Percentiles rank a stretch among this genome's conserved stretches.
Conservation (phyloP, 2,329 filamentous ascomycete genomes). For the Pestalotiopsis sp. region DNA sequence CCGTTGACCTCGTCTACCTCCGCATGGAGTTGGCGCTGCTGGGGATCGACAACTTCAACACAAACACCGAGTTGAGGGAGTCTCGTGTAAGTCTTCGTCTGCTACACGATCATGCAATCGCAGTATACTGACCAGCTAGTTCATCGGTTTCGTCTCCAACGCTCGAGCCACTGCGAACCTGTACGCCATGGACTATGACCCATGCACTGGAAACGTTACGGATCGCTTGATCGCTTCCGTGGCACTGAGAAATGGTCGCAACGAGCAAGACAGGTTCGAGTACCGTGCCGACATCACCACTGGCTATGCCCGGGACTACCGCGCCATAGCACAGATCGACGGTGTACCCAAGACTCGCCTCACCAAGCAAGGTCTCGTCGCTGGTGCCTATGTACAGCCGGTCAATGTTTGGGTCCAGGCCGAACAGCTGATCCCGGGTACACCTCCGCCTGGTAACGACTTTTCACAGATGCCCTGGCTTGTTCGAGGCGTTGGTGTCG, state of each 20-base stretch:
- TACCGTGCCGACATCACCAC: slow-evolving; percentile 35
- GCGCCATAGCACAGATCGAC: slow-evolving; percentile 34
- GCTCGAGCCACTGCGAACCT: slow-evolving; percentile 33
- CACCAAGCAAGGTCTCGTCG: slow-evolving; percentile 37
- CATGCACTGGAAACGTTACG: slow-evolving; percentile 37
- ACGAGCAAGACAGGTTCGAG: slow-evolving; percentile 39
- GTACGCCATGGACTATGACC: slow-evolving; percentile 39
- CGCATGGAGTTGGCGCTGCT: slow-evolving; percentile 38
- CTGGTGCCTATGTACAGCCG: slow-evolving; percentile 38
- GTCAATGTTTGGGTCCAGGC: slow-evolving; percentile 39
- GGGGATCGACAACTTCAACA: slow-evolving; percentile 37
- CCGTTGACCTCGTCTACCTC: slow-evolving; percentile 35
- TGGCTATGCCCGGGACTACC: slow-evolving; percentile 39
- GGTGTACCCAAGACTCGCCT: slow-evolving; percentile 31
- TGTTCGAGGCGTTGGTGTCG: slow-evolving; percentile 36
- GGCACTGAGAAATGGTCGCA: slow-evolving; percentile 32
- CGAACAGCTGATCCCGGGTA: slow-evolving; percentile 39
- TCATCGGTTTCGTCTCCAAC: slow-evolving; percentile 38
- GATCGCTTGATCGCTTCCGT: slow-evolving; percentile 37
- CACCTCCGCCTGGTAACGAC: slow-evolving; percentile 35
- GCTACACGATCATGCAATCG: not conserved
- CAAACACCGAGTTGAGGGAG: slow-evolving; percentile 37
- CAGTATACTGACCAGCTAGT: slow-evolving; percentile 19
- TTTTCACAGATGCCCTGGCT: slow-evolving; percentile 39
- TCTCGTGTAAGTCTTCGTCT: slow-evolving; percentile 32